A percentile compares a stretch with the other conserved stretches of the same genome.
These are phyloP conservation scores for Eucalyptus cloeziana DNA, from an alignment of 345 rosid species.

Conservation along the genomic window DNA sequence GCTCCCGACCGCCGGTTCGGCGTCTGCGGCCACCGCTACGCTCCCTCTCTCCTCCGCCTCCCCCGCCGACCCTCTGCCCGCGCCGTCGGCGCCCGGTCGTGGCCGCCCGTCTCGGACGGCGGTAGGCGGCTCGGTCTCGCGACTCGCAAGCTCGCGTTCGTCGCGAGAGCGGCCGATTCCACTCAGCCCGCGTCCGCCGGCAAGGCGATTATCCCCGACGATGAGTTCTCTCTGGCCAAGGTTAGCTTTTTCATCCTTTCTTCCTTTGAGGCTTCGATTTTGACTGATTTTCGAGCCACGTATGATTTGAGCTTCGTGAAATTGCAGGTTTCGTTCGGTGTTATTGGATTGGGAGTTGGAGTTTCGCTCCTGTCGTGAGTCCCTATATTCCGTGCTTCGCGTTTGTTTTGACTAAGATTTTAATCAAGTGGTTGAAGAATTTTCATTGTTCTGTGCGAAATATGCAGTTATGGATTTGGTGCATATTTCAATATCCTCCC, in stretches of 20 bases:
- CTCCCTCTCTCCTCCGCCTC: constrained; percentile 10
- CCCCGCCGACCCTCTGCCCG: constrained; percentile 2
- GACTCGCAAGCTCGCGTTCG: constrained; percentile 2
- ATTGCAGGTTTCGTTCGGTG: constrained; percentile 87
- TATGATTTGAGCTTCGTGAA: neutral
- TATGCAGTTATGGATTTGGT: constrained; percentile 79
- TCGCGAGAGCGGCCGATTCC: constrained; percentile 57
- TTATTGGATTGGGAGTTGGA: constrained; percentile 72
- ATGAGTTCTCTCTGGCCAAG: constrained; percentile 76
- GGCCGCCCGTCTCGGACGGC: neutral
- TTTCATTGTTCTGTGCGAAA: neutral
- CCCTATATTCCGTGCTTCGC: neutral
- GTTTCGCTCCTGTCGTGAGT: constrained; percentile 80
- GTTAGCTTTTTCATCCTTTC: constrained; percentile 1
- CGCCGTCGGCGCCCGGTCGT: neutral
- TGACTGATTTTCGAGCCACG: neutral
- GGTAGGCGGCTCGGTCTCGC: neutral
- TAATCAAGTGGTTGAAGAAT: neutral
- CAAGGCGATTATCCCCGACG: constrained; percentile 47
- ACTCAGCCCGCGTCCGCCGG: constrained; percentile 37
- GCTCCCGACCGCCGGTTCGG: neutral
- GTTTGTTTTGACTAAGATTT: neutral
- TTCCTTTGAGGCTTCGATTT: neutral
- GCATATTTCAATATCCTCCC: constrained; percentile 92
- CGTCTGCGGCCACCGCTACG: constrained; percentile 2